Percentiles rank a stretch among this genome's conserved stretches.
phyloP scores from a whole-genome alignment of 345 rosid genomes.

The Melaleuca alternifolia region DNA sequence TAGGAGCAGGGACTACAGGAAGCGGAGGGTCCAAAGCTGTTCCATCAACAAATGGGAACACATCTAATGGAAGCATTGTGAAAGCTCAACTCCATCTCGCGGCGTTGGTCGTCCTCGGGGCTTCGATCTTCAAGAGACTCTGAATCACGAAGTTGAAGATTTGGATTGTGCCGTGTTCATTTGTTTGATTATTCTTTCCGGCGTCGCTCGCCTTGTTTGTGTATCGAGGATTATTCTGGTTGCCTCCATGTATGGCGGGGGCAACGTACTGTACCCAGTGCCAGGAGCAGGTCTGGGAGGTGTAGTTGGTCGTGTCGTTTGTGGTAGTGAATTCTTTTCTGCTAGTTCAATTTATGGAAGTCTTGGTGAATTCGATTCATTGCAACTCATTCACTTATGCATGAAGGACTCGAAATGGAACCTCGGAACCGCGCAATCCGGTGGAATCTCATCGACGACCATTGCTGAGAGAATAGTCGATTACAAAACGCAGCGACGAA shows the following conservation, averaged over 20 bases:
- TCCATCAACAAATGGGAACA: conserved; percentile 4
- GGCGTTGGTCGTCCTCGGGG: not conserved
- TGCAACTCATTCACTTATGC: not conserved
- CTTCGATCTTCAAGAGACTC: not conserved
- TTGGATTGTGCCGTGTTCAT: not conserved
- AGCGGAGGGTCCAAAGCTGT: conserved; percentile 17
- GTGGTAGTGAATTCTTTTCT: not conserved
- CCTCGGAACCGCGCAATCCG: not conserved
- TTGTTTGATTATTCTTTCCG: not conserved
- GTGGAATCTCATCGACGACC: not conserved
- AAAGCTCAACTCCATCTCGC: conserved; percentile 5
- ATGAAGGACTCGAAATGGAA: not conserved
- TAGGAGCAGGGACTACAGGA: not conserved
- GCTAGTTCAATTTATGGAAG: not conserved
- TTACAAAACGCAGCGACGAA: not conserved
- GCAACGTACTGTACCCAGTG: not conserved
- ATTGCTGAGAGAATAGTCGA: not conserved
- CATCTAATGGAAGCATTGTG: conserved; percentile 9
- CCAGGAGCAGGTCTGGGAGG: not conserved
- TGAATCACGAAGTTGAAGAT: not conserved
- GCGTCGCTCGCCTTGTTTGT: not conserved
- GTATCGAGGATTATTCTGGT: not conserved
- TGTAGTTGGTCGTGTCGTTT: not conserved
- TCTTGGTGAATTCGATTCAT: not conserved
- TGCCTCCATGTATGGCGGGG: not conserved